phyloP scores from a whole-genome alignment of 2,329 filamentous ascomycete genomes.

The Periconia sp. region DNA sequence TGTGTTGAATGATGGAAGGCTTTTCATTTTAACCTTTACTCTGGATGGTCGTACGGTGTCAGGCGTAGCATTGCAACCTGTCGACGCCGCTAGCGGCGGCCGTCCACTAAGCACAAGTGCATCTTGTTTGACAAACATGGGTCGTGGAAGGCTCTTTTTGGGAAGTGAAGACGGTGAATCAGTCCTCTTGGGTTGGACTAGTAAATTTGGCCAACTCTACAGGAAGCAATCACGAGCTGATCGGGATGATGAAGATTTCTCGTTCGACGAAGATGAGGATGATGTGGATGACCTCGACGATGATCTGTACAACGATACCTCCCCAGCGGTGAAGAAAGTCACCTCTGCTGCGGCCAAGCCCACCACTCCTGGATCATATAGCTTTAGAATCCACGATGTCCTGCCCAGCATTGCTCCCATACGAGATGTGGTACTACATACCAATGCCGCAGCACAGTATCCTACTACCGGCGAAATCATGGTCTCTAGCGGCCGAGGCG shows the following conservation, averaged over 20 bases:
- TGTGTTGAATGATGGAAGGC: conserved; percentile 71
- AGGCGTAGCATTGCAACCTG: conserved; percentile 71
- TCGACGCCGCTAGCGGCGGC: conserved; percentile 66
- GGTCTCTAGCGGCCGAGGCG: conserved; percentile 63
- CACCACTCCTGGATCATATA: conserved; percentile 64
- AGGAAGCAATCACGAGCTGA: conserved; percentile 67
- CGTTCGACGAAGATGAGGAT: conserved; percentile 60
- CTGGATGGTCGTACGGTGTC: conserved; percentile 91
- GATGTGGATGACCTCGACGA: conserved; percentile 58
- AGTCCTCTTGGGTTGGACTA: conserved; percentile 74
- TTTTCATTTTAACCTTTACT: conserved; percentile 77
- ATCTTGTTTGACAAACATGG: conserved; percentile 70
- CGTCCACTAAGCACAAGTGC: conserved; percentile 61
- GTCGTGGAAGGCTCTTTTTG: conserved; percentile 72
- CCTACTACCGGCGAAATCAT: conserved; percentile 53
- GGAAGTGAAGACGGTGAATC: conserved; percentile 86
- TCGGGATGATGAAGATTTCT: conserved; percentile 52
- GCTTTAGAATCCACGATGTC: conserved; percentile 75
- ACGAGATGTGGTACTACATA: conserved; percentile 70
- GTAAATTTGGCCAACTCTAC: conserved; percentile 57
- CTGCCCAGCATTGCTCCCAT: conserved; percentile 80
- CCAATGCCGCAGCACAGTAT: conserved; percentile 22
- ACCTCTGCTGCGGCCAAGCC: conserved; percentile 39
- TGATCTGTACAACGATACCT: conserved; percentile 66
- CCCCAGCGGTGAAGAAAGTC: conserved; percentile 45